Conservation (phyloP, 2,329 filamentous ascomycete genomes). For the Trichoderma brevicompactum region DNA sequence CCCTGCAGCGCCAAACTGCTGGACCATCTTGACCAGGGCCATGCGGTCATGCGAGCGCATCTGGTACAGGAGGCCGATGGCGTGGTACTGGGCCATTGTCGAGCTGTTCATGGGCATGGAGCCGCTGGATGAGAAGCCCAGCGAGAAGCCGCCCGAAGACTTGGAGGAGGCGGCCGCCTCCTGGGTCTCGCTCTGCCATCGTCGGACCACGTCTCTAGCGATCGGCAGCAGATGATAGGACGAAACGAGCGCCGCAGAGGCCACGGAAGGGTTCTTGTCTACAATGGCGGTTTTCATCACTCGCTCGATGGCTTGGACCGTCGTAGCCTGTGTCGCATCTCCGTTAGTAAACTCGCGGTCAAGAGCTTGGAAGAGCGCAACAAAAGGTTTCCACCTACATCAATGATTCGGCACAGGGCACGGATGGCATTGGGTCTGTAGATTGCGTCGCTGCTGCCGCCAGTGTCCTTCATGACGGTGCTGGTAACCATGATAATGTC, state of each 20-base stretch:
- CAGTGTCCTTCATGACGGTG: slow-evolving; percentile 99
- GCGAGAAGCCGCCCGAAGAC: slow-evolving; percentile 84
- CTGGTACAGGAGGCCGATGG: slow-evolving; percentile 94
- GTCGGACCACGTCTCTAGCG: slow-evolving; percentile 89
- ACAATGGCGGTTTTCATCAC: slow-evolving; percentile 99
- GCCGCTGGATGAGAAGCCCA: slow-evolving; percentile 84
- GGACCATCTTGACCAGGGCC: slow-evolving; percentile 99
- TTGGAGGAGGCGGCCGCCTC: slow-evolving; percentile 92
- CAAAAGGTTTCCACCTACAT: slow-evolving; percentile 61
- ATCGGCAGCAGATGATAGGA: slow-evolving; percentile 98
- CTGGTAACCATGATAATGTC: slow-evolving; percentile 99
- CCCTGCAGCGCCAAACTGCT: slow-evolving; percentile 91
- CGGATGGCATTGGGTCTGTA: slow-evolving; percentile 96
- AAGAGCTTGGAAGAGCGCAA: slow-evolving; percentile 27
- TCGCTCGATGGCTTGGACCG: slow-evolving; percentile 95
- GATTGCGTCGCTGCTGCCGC: slow-evolving; percentile 89
- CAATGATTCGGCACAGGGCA: slow-evolving; percentile 93
- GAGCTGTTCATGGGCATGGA: slow-evolving; percentile 86
- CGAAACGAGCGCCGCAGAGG: slow-evolving; percentile 92
- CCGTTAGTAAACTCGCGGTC: slow-evolving; percentile 30
- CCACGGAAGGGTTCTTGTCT: slow-evolving; percentile 97
- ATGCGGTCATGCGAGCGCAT: slow-evolving; percentile 98
- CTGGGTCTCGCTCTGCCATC: slow-evolving; percentile 98
- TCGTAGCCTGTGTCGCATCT: slow-evolving; percentile 68
- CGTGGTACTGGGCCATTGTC: slow-evolving; percentile 98